phyloP scores from a whole-genome alignment of 352 stramenopile species.

The Globisporangium nunn region DNA sequence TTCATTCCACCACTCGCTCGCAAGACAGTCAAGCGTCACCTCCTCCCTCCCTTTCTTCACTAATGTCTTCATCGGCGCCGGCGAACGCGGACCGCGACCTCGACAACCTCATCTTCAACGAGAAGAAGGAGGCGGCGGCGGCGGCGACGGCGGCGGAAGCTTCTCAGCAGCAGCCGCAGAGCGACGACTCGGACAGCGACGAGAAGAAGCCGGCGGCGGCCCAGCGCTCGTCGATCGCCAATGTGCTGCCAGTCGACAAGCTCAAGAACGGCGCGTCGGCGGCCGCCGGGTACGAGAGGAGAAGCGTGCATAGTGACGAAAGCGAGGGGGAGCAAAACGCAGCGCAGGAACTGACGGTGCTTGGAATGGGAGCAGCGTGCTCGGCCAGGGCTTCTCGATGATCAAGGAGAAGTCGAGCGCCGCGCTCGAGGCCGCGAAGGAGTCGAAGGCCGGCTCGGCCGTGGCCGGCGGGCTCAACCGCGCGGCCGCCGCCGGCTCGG shows the following conservation, averaged over 20 bases:
- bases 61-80: neutral
- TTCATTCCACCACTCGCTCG: no score
- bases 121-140: slow-evolving; percentile 41
- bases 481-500: slow-evolving; percentile 52
- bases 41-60: neutral
- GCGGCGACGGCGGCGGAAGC: slow-evolving; percentile 9
- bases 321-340: no score
- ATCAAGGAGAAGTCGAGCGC: slow-evolving; percentile 71
- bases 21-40: no score
- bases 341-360: neutral
- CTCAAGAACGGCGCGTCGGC: slow-evolving; percentile 84
- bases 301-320: neutral
- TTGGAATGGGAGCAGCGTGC: slow-evolving; percentile 27
- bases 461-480: slow-evolving; percentile 59
- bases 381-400: slow-evolving; percentile 57
- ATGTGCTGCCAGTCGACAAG: slow-evolving; percentile 82
- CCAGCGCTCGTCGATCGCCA: slow-evolving; percentile 50
- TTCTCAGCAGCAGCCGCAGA: slow-evolving; percentile 15
- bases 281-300: slow-evolving; percentile 44
- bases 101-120: slow-evolving; percentile 82
- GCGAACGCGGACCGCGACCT: slow-evolving; percentile 55
- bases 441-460: slow-evolving; percentile 63
- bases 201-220: slow-evolving; percentile 37
- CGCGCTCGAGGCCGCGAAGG: slow-evolving; percentile 69
- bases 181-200: slow-evolving; percentile 36